Evolutionary conservation across 2,329 filamentous ascomycete genomes (phyloP).

Genomic region (Penicillium sp.): DNA sequence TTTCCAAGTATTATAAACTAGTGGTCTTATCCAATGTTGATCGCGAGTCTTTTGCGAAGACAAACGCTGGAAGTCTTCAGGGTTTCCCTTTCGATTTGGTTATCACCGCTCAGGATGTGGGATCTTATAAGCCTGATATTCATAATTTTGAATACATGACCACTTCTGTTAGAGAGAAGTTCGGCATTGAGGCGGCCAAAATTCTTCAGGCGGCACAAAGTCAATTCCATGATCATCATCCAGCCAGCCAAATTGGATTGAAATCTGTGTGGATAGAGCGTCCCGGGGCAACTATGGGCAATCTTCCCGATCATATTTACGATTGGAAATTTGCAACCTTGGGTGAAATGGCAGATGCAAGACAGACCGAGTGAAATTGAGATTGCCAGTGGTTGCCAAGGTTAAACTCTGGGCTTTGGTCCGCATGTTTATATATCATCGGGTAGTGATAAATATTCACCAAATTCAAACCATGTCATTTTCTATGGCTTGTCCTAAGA

Average conservation of each 20-base stretch:
- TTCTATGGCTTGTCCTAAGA: no score
- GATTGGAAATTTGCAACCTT: slow-evolving; percentile 64
- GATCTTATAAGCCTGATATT: slow-evolving; percentile 69
- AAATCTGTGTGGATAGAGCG: slow-evolving; percentile 66
- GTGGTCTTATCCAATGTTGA: slow-evolving; percentile 63
- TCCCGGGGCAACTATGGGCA: slow-evolving; percentile 26
- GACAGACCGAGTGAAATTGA: no score
- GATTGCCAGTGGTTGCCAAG: no score
- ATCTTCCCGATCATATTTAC: slow-evolving; percentile 44
- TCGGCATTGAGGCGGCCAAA: slow-evolving; percentile 60
- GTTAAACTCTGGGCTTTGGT: no score
- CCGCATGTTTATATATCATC: no score
- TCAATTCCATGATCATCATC: slow-evolving; percentile 68
- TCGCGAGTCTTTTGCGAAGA: slow-evolving; percentile 52
- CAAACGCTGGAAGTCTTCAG: slow-evolving; percentile 53
- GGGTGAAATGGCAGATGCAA: slow-evolving; percentile 63
- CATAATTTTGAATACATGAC: slow-evolving; percentile 71
- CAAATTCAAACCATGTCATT: no score
- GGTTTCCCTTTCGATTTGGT: slow-evolving; percentile 62
- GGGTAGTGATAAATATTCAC: no score
- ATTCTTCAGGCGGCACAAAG: slow-evolving; percentile 72
- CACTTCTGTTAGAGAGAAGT: slow-evolving; percentile 54
- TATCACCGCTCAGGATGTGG: slow-evolving; percentile 72
- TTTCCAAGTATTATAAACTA: slow-evolving; percentile 57
- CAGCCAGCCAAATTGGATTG: slow-evolving; percentile 64